Evolutionary conservation across 2,329 filamentous ascomycete genomes (phyloP), one percentile per base, ranked within the genome.

Genomic region (Neonectria punicea): DNA sequence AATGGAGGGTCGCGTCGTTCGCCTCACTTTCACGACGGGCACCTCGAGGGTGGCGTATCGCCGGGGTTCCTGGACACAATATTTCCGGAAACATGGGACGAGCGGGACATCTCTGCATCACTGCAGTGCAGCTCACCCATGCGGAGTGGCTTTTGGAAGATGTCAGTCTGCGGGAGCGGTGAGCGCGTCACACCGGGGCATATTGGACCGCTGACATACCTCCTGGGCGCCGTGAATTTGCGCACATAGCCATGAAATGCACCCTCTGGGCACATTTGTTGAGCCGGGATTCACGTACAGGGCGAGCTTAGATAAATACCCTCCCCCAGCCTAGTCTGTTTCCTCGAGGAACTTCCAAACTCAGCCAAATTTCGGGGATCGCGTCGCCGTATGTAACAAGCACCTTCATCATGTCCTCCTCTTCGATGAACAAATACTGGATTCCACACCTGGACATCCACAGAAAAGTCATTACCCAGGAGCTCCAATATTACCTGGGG

Each of bases 391-490:
- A 58, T 67, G 61, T 65, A 51, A 64, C 63, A 57, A 56, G 10
- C 43, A n/a, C 54, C 58, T 58, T 32, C 53, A 57, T 58, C 56
- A 74, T 76, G 74, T 73, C 75, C 46, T 74, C 71, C 43, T 65
- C 66, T 5, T 55, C 72, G 57, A 82, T 87, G 80, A 89, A 89
- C 76, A 83, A 81, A 73, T 89, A 88, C 77, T 89, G 86, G 86
- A 88, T 89, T 65, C 85, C 86, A 14, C 83, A 86, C 65, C 77
- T 84, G 65, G 86, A 88, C 62, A 89, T 89, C 73, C 85, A 87
- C 77, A 88, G 86, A 71, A 88, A 85, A 68, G 83, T 89, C 68
- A 88, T 89, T 71, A 87, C 82, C 25, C 81, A 86, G 66, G 84
- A 88, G 66, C 82, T 89, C 59, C 86, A 87, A 67, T 87, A 82